These are phyloP conservation scores for Aspergillus ostianus DNA, from an alignment of 495 filamentous ascomycete species.

Conservation along the genomic window DNA sequence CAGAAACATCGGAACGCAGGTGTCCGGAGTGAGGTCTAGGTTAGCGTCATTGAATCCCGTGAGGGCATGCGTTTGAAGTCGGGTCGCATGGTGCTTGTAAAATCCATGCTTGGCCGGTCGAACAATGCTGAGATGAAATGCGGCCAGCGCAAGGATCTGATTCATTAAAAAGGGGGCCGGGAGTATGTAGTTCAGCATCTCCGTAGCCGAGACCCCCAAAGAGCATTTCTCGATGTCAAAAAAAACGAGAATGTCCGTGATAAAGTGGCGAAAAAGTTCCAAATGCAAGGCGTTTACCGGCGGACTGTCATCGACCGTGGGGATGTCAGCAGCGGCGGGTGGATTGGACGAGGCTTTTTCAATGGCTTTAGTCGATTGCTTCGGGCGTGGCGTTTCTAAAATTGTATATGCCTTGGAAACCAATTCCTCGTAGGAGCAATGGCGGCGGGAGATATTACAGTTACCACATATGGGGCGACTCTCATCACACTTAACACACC, in stretches of 20 bases:
- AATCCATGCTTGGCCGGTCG: slow-evolving; percentile 25
- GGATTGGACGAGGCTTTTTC: no score
- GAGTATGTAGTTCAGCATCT: slow-evolving; percentile 14
- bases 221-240: neutral
- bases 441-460: slow-evolving; percentile 21
- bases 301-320: no score
- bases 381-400: neutral
- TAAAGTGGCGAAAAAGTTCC: no score
- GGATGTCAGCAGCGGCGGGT: no score
- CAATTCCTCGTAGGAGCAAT: slow-evolving; percentile 24
- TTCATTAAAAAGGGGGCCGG: slow-evolving; percentile 40
- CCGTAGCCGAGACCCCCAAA: neutral
- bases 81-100: slow-evolving; percentile 42
- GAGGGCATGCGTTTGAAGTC: slow-evolving; percentile 45
- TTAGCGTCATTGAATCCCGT: slow-evolving; percentile 39
- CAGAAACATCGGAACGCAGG: slow-evolving; percentile 7
- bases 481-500: slow-evolving; percentile 23
- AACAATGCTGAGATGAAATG: slow-evolving; percentile 37
- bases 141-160: slow-evolving; percentile 41
- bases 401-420: neutral
- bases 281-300: no score
- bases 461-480: slow-evolving; percentile 22
- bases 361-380: slow-evolving; percentile 8
- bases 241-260: slow-evolving; percentile 16
- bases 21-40: slow-evolving; percentile 11